Evolutionary conservation across 768 basidiomycete genomes (phyloP), one percentile per base, ranked within the genome.

Genomic region (Tylopilus felleus): DNA sequence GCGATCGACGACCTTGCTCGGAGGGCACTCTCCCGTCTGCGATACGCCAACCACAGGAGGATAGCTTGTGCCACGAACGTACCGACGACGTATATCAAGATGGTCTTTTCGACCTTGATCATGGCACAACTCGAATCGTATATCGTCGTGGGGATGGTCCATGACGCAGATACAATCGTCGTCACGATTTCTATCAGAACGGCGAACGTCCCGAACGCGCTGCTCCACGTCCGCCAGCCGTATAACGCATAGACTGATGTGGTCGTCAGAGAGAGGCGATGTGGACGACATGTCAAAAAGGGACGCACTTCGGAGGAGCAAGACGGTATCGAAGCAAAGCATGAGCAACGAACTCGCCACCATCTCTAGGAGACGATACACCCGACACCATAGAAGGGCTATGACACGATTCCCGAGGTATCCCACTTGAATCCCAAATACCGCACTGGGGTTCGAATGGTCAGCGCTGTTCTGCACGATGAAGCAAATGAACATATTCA

Each of bases 271-370:
- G 21, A 3, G n/a, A 33, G 4, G 13, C 29, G 7, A 29, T 9
- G 33, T 13, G 33, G 6, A 33, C 12, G 19, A 54, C 6, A 10
- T 1, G 21, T 9, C 48, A 27, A 35, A 4, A 29, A 49, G 9
- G 21, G 21, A 60, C 58, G 38, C 45, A 67, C 67, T 60, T 54
- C 67, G 57, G 35, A 69, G 41, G 31, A 65, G 51, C 4, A 68
- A 47, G 28, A 68, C 41, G 10, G 23, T 3, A 31, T 68, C 61
- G 2, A 69, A 56, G 8, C 47, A 35, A 2, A 63, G 22, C 52
- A 67, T 46, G 17, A 68, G 51, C 5, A 57, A 3, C 4, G 45
- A 42, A 28, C 54, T 39, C 21, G 43, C 35, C 1, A 5, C 8
- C 54, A 63, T 63, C 52, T 68, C 56, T 19, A 55, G 25, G 8